phyloP scores from a whole-genome alignment of 352 stramenopile genomes.

The Chrysophaeum taylorii region DNA sequence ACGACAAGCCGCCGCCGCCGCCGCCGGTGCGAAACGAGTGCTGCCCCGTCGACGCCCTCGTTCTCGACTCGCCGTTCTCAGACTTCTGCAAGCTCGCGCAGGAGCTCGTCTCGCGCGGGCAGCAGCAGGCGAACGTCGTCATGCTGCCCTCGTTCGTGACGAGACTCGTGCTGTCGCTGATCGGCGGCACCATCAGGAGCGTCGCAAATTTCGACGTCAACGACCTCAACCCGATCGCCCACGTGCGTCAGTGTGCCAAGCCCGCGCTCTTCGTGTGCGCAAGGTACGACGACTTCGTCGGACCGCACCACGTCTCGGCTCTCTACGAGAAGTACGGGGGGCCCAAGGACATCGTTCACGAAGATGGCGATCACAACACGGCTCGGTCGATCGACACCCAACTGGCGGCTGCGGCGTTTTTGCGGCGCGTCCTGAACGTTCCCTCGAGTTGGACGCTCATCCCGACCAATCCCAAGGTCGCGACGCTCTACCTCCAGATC shows the following conservation, averaged over 20 bases:
- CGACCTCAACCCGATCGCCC: constrained; percentile 51
- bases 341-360: constrained; percentile 83
- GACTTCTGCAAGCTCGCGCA: constrained; percentile 87
- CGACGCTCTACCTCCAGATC: too few relatives aligned
- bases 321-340: constrained; percentile 79
- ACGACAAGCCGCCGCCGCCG: too few relatives aligned
- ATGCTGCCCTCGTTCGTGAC: constrained; percentile 75
- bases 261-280: constrained; percentile 56
- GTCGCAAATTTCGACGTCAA: constrained; percentile 77
- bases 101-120: constrained; percentile 74
- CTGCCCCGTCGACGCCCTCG: constrained; percentile 86
- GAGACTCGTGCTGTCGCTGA: constrained; percentile 66
- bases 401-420: constrained; percentile 64
- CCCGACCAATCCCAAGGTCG: too few relatives aligned
- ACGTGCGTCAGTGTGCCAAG: constrained; percentile 47
- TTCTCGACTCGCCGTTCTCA: constrained; percentile 92
- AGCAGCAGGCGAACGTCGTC: constrained; percentile 51
- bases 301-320: constrained; percentile 53
- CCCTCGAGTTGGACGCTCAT: background rate
- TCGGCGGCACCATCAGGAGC: constrained; percentile 66
- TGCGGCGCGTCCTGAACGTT: constrained; percentile 49
- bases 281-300: constrained; percentile 58
- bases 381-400: constrained; percentile 58
- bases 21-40: constrained; percentile 78
- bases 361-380: constrained; percentile 64